Base-by-base conservation (phyloP, 495 filamentous ascomycete species). In the Penicillium manginii region DNA sequence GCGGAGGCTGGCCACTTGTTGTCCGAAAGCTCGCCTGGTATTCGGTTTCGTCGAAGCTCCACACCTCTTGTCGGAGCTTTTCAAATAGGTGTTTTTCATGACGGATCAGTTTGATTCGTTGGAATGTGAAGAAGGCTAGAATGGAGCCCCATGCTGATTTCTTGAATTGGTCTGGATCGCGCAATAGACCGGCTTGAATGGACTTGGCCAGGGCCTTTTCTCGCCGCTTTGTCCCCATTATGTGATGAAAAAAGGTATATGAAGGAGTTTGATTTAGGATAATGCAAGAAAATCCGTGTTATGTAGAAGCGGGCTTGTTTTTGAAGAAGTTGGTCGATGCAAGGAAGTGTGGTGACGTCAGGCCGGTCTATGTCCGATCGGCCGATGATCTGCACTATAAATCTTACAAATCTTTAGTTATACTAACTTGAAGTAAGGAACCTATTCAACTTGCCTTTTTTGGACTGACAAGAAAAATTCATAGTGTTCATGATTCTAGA, bases 1-100 rank as follows among this genome's bases (percentile, higher is more conserved):
- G 58, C 0, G 73, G 62, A 6, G 65, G 57, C 17, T 70, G 62
- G 31, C 61, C 66, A 39, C 62, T 72, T 17, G 68, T 63, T 6
- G 66, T 68, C n/a, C 70, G 69, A 58, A 88, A 86, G 26, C 77
- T 83, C 17, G 73, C 70, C 12, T 64, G 65, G 58, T 88, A 88
- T n/a, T 81, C 80, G 21, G 76, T 70, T 52, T 86, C 81, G 17
- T 79, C 65, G 22, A 86, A 77, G 3, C 68, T 45, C 84, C 84
- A 88, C 6, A 76, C 62, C 29, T 73, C 70, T 22, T 53, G 60
- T 9, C 76, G 75, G 14, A 79, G 67, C 32, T 50, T 65, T 1
- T 31, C 52, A 50, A 78, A 79, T 0, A 64, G 39, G 1, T 64
- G 33, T 4, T 59, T 42, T n/a, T 69, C 66, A 48, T 68, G 66